These are phyloP conservation scores for Mortierella sp. DNA, from an alignment of 371 early-diverging fungal genomes.

Conservation along the genomic window DNA sequence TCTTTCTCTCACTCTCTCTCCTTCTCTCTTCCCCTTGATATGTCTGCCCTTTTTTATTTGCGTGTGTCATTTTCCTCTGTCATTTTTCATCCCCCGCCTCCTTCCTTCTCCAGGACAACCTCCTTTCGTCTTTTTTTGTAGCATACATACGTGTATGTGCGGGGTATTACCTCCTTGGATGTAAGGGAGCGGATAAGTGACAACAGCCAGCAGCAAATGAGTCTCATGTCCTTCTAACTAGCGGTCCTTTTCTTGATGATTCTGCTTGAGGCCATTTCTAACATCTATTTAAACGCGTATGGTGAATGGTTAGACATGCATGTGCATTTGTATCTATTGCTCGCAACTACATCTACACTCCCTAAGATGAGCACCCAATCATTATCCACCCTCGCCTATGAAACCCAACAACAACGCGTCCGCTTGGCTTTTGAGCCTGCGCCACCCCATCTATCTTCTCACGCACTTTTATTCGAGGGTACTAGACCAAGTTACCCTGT, in stretches of 20 bases:
- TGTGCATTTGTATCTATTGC: background rate
- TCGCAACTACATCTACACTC: background rate
- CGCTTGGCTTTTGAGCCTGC: background rate
- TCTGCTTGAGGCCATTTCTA: too few species aligned
- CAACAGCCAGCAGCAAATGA: too few species aligned
- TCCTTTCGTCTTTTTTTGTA: too few species aligned
- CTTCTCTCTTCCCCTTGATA: constrained; percentile 7
- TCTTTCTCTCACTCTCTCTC: background rate
- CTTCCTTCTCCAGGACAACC: constrained; percentile 4
- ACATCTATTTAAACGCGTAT: background rate
- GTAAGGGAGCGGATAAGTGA: too few species aligned
- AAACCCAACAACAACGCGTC: background rate
- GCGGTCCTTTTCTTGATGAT: too few species aligned
- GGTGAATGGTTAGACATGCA: background rate
- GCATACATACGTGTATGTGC: too few species aligned
- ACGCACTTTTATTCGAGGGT: background rate
- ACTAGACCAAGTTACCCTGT: background rate
- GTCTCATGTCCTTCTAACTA: too few species aligned
- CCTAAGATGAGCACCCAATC: background rate
- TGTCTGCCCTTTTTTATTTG: background rate
- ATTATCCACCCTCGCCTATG: background rate
- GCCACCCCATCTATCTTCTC: background rate
- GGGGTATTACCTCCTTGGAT: too few species aligned
- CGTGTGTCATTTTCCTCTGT: constrained; percentile 3
- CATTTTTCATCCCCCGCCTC: constrained; percentile 22